Percentiles rank a stretch among this genome's conserved stretches.
These are phyloP conservation scores for Wallacemonas sp. DNA, from an alignment of 208 protist genomes.

Conservation along the genomic window DNA sequence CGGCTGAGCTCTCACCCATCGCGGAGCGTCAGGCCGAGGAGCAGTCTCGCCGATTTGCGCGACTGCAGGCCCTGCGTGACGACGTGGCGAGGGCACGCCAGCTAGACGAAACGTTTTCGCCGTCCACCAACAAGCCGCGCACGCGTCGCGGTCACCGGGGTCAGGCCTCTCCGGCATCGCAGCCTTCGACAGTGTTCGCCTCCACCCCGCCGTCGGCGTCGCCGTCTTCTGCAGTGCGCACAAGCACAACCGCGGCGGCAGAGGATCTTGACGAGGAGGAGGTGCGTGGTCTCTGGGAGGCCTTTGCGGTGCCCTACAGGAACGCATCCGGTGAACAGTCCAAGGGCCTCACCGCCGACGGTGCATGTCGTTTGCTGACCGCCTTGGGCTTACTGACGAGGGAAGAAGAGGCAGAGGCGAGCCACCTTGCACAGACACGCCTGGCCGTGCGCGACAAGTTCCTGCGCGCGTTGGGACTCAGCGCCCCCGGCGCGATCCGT, in stretches of 20 bases:
- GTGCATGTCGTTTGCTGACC: slow-evolving; percentile 4
- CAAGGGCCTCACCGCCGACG: not conserved
- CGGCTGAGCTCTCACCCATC: slow-evolving; percentile 1
- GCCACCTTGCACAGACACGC: too few relatives aligned
- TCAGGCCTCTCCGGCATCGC: not conserved
- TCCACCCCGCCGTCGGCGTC: slow-evolving; percentile 7
- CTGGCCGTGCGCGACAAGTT: slow-evolving; percentile 47
- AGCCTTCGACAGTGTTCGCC: slow-evolving; percentile 19
- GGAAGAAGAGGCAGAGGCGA: too few relatives aligned
- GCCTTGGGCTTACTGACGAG: slow-evolving; percentile 18
- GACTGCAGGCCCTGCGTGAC: slow-evolving; percentile 17
- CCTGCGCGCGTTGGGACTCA: slow-evolving; percentile 23
- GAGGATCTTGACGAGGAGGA: slow-evolving; percentile 1
- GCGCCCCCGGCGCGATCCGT: too few relatives aligned
- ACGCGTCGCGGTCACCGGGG: not conserved
- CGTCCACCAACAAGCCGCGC: slow-evolving; percentile 14
- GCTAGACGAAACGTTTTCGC: slow-evolving; percentile 20
- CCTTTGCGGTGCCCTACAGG: slow-evolving; percentile 17
- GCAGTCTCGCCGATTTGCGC: slow-evolving; percentile 1
- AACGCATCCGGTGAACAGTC: slow-evolving; percentile 1
- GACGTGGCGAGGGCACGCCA: slow-evolving; percentile 16
- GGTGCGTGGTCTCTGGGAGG: slow-evolving; percentile 6
- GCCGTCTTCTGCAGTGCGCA: too few relatives aligned
- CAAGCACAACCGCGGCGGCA: not conserved
- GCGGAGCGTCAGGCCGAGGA: slow-evolving; percentile 7